Base-by-base conservation (phyloP, 352 stramenopile genomes). In the Pythium rishiriense region DNA sequence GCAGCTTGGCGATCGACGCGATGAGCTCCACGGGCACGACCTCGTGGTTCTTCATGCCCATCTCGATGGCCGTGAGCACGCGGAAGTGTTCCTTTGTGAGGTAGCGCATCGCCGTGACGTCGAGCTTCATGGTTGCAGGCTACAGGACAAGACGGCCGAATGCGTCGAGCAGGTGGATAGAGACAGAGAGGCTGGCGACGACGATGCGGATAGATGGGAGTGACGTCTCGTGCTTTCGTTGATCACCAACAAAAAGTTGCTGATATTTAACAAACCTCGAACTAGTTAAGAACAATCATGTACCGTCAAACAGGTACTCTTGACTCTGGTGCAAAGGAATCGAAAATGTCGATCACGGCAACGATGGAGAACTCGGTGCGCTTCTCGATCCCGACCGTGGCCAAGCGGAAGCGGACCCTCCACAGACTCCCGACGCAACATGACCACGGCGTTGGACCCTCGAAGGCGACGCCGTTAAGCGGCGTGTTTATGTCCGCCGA, bases 41-140 rank as follows among this genome's bases (percentile, higher is more conserved):
- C 52, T 98, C 92, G 76, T 99, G 97, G 74, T 98, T 99, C 79
- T 97, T 98, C 97, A 99, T 99, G 57, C 97, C 96, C 81, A 98
- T 97, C 78, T 99, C 98, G 51, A 99, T 97, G 45, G 97, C 96
- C 49, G 96, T 98, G 41, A 99, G 89, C 60, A 99, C 97, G 47
- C 98, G 92, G 79, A 99, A 99, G 82, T 99, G 97, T 83, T 96
- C 81, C 76, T 93, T 94, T 24, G 87, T 96, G 70, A 98, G 83
- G 73, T 97, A 97, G 56, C 91, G 87, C 91, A 98, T 97, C 26
- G 87, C 90, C 22, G 89, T 96, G 49, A 97, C 91, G 69, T 98
- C 92, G 69, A 98, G 88, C 82, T 97, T 98, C 90, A 96, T 96
- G 71, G 66, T 74, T 37, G 46, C 24, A 4, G 17, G 17, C 4